Evolutionary conservation across 2,329 filamentous ascomycete species (phyloP).

Genomic region (Colletotrichum tropicicola): DNA sequence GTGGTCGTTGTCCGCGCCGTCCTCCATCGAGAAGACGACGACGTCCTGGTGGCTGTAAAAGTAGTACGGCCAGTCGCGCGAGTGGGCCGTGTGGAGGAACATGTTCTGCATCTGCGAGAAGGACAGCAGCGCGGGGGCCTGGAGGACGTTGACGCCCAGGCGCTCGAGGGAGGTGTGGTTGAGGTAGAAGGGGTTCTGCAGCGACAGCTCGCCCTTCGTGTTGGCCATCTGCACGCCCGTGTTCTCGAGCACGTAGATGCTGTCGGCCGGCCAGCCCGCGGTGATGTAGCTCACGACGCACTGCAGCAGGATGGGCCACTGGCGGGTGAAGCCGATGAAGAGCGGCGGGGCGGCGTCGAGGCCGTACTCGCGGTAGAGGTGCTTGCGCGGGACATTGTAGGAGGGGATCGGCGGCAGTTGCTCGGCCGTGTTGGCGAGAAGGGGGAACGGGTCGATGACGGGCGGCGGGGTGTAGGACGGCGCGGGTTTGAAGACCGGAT

Average conservation of each 20-base stretch:
- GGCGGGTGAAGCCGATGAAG: slow-evolving; percentile 67
- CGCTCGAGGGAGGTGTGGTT: slow-evolving; percentile 58
- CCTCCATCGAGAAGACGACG: slow-evolving; percentile 50
- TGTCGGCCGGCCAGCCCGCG: slow-evolving; percentile 64
- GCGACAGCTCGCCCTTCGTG: slow-evolving; percentile 51
- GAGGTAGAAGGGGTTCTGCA: slow-evolving; percentile 66
- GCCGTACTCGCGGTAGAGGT: slow-evolving; percentile 48
- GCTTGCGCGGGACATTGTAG: slow-evolving; percentile 52
- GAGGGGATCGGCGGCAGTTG: slow-evolving; percentile 50
- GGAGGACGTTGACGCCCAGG: slow-evolving; percentile 62
- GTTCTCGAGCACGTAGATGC: slow-evolving; percentile 69
- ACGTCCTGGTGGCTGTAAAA: slow-evolving; percentile 69
- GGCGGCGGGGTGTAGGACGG: slow-evolving; percentile 46
- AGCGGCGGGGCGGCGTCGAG: slow-evolving; percentile 55
- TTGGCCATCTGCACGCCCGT: slow-evolving; percentile 65
- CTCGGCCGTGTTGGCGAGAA: slow-evolving; percentile 38
- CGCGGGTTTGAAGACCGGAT: slow-evolving; percentile 40
- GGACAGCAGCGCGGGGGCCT: slow-evolving; percentile 59
- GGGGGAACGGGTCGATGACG: slow-evolving; percentile 52
- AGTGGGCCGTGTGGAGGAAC: slow-evolving; percentile 55
- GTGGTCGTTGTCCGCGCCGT: slow-evolving; percentile 29
- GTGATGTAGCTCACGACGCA: slow-evolving; percentile 65
- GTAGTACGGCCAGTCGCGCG: slow-evolving; percentile 55
- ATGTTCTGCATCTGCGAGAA: slow-evolving; percentile 67
- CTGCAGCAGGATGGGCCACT: slow-evolving; percentile 64